A percentile compares a stretch with the other conserved stretches of the same genome.
Conservation (phyloP, 75 land plant genomes). For the Picea glauca region DNA sequence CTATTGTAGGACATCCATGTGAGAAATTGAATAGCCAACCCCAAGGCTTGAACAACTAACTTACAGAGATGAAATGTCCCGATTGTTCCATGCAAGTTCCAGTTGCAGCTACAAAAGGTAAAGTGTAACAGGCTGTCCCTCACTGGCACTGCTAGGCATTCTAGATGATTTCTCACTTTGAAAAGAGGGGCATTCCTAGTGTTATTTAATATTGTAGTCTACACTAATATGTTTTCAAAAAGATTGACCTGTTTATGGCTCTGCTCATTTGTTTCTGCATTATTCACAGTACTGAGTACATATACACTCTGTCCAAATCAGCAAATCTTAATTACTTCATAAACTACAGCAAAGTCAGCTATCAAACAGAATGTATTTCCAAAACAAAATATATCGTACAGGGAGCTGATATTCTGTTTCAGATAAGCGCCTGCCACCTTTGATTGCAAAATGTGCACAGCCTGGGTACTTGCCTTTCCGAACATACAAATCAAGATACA, state of each 20-base stretch:
- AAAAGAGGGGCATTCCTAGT: neutral
- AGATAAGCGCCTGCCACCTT: constrained; percentile 84
- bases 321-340: neutral
- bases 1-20: neutral
- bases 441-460: constrained; percentile 95
- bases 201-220: neutral
- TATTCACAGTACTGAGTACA: neutral
- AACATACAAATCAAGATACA: constrained; percentile 88
- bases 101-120: neutral
- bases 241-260: neutral
- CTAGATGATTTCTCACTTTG: neutral
- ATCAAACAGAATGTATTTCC: neutral
- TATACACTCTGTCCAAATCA: no score
- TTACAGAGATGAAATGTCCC: neutral
- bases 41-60: neutral
- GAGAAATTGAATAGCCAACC: neutral
- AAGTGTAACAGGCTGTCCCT: neutral
- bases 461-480: constrained; percentile 84
- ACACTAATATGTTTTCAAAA: neutral
- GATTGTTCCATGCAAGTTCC: neutral
- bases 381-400: constrained; percentile 41
- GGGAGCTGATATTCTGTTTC: constrained; percentile 88
- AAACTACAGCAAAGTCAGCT: neutral
- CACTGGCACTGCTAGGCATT: neutral
- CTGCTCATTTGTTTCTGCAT: neutral